Base-by-base conservation (phyloP, 106 monocot species). In the Dioscorea dumetorum region DNA sequence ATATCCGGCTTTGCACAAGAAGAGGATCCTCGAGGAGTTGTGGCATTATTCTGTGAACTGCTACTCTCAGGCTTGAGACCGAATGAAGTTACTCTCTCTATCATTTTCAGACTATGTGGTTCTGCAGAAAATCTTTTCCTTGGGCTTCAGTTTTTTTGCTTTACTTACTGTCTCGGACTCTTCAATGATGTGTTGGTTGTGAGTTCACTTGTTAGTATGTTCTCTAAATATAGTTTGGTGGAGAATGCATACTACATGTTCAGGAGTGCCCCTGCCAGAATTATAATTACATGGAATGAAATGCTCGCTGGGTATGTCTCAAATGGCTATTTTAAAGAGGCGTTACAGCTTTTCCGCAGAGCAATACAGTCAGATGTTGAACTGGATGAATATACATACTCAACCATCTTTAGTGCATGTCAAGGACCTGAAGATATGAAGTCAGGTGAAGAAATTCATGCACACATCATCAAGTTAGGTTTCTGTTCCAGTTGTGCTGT, bases 361-460 rank as follows among this genome's bases (percentile, higher is more conserved):
- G 24, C 71, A 54, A 16, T 52, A 16, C 34, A 34, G 35, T 66
- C 8, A 7, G 66, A 54, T n/a, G 24, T 57, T 31, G 50, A 19
- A 75, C 35, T 61, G n/a, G 80, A 75, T 67, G 74, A 74, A 28
- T 75, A 70, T 50, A 71, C 70, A 54, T 80, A 70, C 48, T 65
- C 70, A 24, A 60, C 21, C 61, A 58, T 71, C 21, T 54, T 80
- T 53, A 18, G 66, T 66, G 63, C 80, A 66, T 80, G 70, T 48
- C 62, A 67, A 33, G 74, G 59, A 61, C 41, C 17, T 8, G 70
- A 80, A 60, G 33, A 70, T 20, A 18, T 20, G 19, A 70, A 51
- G 52, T 34, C 19, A 4, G 59, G 41, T 15, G 66, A 80, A 49
- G 61, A 70, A 33, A 71, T 75, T 22, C 74, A 80, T 70, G 80